Conservation (phyloP, 495 filamentous ascomycete species). For the Chlorociboria aeruginascens region DNA sequence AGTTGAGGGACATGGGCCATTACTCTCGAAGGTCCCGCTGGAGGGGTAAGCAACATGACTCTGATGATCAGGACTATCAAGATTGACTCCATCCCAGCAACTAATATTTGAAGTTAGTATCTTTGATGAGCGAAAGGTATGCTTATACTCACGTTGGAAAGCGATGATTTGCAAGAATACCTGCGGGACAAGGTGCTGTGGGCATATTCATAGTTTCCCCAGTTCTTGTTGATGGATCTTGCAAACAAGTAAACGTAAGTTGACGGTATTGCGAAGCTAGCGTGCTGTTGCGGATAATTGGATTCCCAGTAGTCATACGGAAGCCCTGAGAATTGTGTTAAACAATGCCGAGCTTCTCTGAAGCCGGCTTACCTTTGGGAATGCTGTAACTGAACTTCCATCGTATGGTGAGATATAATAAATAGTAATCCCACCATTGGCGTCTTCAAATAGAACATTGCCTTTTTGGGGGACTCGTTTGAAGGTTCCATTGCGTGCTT, state of each 20-base stretch:
- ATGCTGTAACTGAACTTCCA: slow-evolving; percentile 23
- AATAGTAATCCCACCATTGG: slow-evolving; percentile 23
- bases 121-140: slow-evolving; percentile 18
- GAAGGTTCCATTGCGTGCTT: slow-evolving; percentile 49
- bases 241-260: slow-evolving; percentile 26
- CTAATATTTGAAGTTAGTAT: slow-evolving; percentile 69
- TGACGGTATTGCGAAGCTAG: slow-evolving; percentile 26
- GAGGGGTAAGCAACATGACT: slow-evolving; percentile 44
- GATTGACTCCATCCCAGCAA: slow-evolving; percentile 75
- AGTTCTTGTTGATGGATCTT: slow-evolving; percentile 30
- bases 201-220: slow-evolving; percentile 39
- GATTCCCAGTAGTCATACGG: slow-evolving; percentile 62
- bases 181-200: slow-evolving; percentile 40
- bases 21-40: slow-evolving; percentile 23
- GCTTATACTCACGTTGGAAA: no score
- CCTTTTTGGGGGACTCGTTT: slow-evolving; percentile 48
- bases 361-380: slow-evolving; percentile 23
- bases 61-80: slow-evolving; percentile 38
- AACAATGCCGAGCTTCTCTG: slow-evolving; percentile 3
- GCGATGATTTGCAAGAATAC: slow-evolving; percentile 27
- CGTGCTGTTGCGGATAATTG: slow-evolving; percentile 31
- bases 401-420: slow-evolving; percentile 43
- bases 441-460: slow-evolving; percentile 29
- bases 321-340: slow-evolving; percentile 32
- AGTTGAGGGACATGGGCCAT: slow-evolving; percentile 31